A percentile compares a stretch with the other conserved stretches of the same genome.
Evolutionary conservation across 1,284 basidiomycete genomes (phyloP).

Genomic region (Anthracocystis setariae): DNA sequence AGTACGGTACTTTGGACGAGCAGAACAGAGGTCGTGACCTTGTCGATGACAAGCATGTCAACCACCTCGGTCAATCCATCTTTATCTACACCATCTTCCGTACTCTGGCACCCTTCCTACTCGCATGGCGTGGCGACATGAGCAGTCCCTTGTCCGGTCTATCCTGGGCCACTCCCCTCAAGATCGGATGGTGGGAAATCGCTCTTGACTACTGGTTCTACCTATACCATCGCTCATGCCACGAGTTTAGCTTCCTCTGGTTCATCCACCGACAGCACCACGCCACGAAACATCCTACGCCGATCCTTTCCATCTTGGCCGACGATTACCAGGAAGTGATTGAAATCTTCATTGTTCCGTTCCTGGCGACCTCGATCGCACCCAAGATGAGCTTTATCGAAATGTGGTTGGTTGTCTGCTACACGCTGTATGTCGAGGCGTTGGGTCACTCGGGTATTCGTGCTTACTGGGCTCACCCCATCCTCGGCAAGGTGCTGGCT

Average conservation of each 20-base stretch:
- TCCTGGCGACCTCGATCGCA: conserved; percentile 49
- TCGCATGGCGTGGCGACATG: conserved; percentile 62
- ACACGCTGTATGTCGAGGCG: conserved; percentile 55
- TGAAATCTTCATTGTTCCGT: conserved; percentile 59
- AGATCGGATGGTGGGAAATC: conserved; percentile 60
- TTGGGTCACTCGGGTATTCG: conserved; percentile 62
- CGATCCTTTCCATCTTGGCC: conserved; percentile 58
- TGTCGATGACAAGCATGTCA: conserved; percentile 63
- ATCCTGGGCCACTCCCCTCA: conserved; percentile 54
- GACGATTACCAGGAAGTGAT: conserved; percentile 60
- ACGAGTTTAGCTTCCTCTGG: conserved; percentile 59
- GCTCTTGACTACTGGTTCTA: conserved; percentile 62
- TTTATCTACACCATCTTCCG: conserved; percentile 65
- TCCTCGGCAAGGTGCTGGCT: conserved; percentile 40
- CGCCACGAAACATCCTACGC: conserved; percentile 61
- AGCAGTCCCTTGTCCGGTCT: conserved; percentile 51
- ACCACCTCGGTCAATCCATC: conserved; percentile 62
- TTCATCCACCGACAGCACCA: conserved; percentile 57
- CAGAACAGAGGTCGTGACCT: conserved; percentile 64
- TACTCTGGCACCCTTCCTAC: conserved; percentile 56
- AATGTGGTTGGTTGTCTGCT: conserved; percentile 53
- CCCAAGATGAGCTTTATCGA: conserved; percentile 61
- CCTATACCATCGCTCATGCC: conserved; percentile 58
- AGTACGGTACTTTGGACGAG: conserved; percentile 60
- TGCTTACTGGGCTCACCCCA: conserved; percentile 51